A percentile compares a stretch with the other conserved stretches of the same genome.
Evolutionary conservation across 805 yeast species (phyloP).

Genomic region (Pichia nanzhaoensis): DNA sequence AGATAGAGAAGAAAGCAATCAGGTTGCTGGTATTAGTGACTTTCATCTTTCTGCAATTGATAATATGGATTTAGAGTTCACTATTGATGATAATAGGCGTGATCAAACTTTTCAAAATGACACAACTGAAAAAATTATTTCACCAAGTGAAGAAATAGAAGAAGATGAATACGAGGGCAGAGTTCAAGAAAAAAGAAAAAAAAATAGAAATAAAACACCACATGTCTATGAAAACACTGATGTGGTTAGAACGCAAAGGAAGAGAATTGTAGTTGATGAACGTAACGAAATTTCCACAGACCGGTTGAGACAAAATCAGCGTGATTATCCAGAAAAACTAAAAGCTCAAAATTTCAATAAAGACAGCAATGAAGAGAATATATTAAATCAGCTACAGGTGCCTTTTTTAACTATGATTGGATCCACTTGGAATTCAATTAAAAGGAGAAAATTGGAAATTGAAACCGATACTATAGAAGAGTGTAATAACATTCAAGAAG

Average conservation of each 20-base stretch:
- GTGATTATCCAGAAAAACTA: constrained; percentile 18
- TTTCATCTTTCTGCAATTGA: constrained; percentile 16
- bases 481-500: neutral
- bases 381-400: constrained; percentile 7
- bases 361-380: neutral
- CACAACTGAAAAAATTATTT: constrained; percentile 1
- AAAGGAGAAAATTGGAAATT: constrained; percentile 12
- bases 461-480: neutral
- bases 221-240: constrained; percentile 25
- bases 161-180: constrained; percentile 20
- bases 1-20: constrained; percentile 3
- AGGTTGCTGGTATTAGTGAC: constrained; percentile 8
- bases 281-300: constrained; percentile 39
- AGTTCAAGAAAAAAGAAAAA: constrained; percentile 2
- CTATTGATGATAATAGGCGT: too few species aligned
- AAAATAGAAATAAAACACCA: constrained; percentile 18
- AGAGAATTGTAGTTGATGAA: constrained; percentile 41
- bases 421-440: constrained; percentile 16
- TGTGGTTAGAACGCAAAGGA: constrained; percentile 44
- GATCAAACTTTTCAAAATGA: constrained; percentile 19
- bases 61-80: constrained; percentile 46
- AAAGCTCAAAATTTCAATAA: neutral
- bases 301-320: constrained; percentile 28
- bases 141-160: neutral
- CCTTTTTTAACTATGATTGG: constrained; percentile 7